A percentile compares a stretch with the other conserved stretches of the same genome.
These are phyloP conservation scores for Ogataea populi-albae DNA, from an alignment of 805 yeast species.

Conservation along the genomic window DNA sequence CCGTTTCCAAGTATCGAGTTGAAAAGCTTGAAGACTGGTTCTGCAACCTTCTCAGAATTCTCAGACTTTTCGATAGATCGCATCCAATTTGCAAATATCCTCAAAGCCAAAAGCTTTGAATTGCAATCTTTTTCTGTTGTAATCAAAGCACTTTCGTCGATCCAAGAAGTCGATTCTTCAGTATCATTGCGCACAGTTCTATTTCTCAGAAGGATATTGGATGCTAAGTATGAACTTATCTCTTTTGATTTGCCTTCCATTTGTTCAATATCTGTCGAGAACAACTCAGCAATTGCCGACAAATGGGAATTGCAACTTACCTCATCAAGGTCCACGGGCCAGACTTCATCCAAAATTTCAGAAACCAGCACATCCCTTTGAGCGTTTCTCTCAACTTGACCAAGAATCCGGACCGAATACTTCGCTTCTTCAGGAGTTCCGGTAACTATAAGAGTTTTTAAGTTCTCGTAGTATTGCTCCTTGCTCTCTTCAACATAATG, in stretches of 20 bases:
- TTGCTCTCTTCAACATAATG: conserved; percentile 30
- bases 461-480: conserved; percentile 41
- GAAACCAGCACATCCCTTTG: conserved; percentile 38
- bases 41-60: conserved; percentile 43
- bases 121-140: conserved; percentile 15
- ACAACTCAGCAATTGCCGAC: conserved; percentile 58
- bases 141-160: conserved; percentile 23
- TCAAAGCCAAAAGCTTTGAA: conserved; percentile 40
- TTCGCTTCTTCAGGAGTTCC: conserved; percentile 64
- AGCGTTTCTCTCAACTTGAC: conserved; percentile 37
- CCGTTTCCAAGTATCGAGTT: conserved; percentile 66
- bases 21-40: conserved; percentile 65
- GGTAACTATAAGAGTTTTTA: conserved; percentile 43
- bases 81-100: conserved; percentile 59
- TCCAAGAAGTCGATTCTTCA: conserved; percentile 39
- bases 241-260: conserved; percentile 52
- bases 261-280: conserved; percentile 43
- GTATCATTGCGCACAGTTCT: conserved; percentile 33
- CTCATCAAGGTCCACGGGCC: conserved; percentile 47
- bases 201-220: conserved; percentile 59
- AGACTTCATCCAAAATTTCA: conserved; percentile 39
- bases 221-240: conserved; percentile 57
- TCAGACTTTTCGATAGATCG: conserved; percentile 32
- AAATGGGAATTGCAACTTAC: conserved; percentile 52
- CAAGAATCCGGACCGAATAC: conserved; percentile 58